A percentile compares a stretch with the other conserved stretches of the same genome.
These are phyloP conservation scores for Farysia itapuensis DNA, from an alignment of 1,284 basidiomycete species.

Conservation along the genomic window DNA sequence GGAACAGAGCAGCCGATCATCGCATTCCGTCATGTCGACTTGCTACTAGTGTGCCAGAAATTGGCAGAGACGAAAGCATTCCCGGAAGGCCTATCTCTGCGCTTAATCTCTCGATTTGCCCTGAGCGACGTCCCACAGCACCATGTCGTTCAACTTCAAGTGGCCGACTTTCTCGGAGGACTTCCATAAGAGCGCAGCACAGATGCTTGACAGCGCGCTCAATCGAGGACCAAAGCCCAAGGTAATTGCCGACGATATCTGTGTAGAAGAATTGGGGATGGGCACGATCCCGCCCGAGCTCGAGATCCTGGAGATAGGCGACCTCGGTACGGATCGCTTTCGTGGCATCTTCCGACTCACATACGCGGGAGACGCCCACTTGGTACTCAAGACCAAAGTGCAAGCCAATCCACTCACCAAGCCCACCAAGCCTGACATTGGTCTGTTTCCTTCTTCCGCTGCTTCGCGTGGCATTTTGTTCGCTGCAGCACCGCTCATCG, in stretches of 20 bases:
- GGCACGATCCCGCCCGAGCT: constrained; percentile 96
- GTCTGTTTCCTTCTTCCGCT: constrained; percentile 43
- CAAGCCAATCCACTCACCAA: constrained; percentile 89
- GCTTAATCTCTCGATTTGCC: too few relatives aligned
- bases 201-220: constrained; percentile 61
- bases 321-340: constrained; percentile 92
- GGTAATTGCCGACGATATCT: constrained; percentile 94
- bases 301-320: constrained; percentile 96
- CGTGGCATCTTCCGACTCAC: constrained; percentile 94
- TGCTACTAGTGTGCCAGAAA: too few relatives aligned
- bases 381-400: constrained; percentile 93
- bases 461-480: constrained; percentile 55
- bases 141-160: constrained; percentile 94
- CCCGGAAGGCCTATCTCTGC: too few relatives aligned
- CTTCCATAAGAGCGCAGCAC: constrained; percentile 62
- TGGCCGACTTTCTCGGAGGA: constrained; percentile 83
- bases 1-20: too few relatives aligned
- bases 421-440: constrained; percentile 32
- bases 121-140: too few relatives aligned
- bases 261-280: constrained; percentile 97
- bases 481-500: constrained; percentile 62
- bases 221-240: constrained; percentile 72
- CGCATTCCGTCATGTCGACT: too few relatives aligned
- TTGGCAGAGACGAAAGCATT: too few relatives aligned
- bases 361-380: constrained; percentile 92